A percentile compares a stretch with the other conserved stretches of the same genome.
Conservation (phyloP, 2,329 filamentous ascomycete species). For the Neoscytalidium dimidiatum region DNA sequence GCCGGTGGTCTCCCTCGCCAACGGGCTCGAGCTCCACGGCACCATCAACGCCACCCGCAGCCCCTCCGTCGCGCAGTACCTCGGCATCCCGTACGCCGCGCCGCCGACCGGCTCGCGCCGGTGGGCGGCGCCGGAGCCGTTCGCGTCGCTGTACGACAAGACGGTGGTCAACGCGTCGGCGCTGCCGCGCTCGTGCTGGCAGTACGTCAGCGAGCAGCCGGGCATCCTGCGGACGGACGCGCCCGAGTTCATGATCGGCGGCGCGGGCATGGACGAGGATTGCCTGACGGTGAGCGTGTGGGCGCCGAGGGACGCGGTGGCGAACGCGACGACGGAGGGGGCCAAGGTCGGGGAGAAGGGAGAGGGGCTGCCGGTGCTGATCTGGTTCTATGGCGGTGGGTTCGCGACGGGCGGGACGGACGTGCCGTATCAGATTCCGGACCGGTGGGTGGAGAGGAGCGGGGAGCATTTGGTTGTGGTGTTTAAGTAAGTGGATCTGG, state of each 20-base stretch:
- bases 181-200: conserved; percentile 14
- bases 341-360: neutral
- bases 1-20: neutral
- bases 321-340: neutral
- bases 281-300: conserved; percentile 38
- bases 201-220: neutral
- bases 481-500: conserved; percentile 27
- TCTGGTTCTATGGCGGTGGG: conserved; percentile 19
- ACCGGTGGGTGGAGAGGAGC: conserved; percentile 16
- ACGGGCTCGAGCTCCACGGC: conserved; percentile 4
- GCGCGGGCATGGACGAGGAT: conserved; percentile 27
- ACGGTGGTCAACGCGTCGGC: conserved; percentile 7
- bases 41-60: conserved; percentile 28
- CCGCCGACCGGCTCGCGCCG: conserved; percentile 35
- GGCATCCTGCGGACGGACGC: conserved; percentile 24
- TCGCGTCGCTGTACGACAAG: conserved; percentile 28
- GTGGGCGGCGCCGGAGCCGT: conserved; percentile 34
- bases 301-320: conserved; percentile 28
- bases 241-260: conserved; percentile 12
- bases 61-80: conserved; percentile 32
- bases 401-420: conserved; percentile 19
- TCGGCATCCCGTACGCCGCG: conserved; percentile 40
- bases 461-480: conserved; percentile 37
- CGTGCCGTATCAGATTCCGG: conserved; percentile 13
- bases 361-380: conserved; percentile 32